Percentiles rank a stretch among this genome's conserved stretches.
These are phyloP conservation scores for Lactifluus echinatus DNA, from an alignment of 768 basidiomycete species.

Conservation along the genomic window DNA sequence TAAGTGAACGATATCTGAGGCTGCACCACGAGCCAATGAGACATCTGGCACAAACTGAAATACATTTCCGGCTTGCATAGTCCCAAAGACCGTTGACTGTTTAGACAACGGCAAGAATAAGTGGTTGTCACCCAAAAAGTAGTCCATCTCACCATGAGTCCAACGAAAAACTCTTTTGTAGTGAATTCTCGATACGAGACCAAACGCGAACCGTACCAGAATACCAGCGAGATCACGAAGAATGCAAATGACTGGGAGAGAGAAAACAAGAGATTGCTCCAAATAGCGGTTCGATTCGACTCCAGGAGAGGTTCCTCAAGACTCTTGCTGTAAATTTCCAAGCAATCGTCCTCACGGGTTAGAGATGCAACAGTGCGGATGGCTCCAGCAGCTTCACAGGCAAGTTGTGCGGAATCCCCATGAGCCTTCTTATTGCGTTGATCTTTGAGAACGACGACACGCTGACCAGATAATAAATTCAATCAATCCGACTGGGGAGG, in stretches of 20 bases:
- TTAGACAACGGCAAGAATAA: too few relatives aligned
- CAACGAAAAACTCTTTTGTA: constrained; percentile 69
- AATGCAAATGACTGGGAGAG: constrained; percentile 69
- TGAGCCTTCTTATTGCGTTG: constrained; percentile 71
- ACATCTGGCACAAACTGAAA: constrained; percentile 80
- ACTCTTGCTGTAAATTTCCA: constrained; percentile 51
- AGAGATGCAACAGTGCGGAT: constrained; percentile 86
- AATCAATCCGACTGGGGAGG: not conserved
- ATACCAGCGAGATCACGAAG: constrained; percentile 72
- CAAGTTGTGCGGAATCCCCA: constrained; percentile 72
- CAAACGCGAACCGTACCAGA: constrained; percentile 64
- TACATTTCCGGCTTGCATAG: constrained; percentile 78
- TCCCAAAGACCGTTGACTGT: constrained; percentile 61
- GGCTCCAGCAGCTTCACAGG: constrained; percentile 82
- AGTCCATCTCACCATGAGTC: constrained; percentile 56
- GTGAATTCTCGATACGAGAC: constrained; percentile 46
- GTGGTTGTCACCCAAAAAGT: too few relatives aligned
- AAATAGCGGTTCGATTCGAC: constrained; percentile 54
- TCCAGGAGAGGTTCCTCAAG: constrained; percentile 61
- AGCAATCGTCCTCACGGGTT: constrained; percentile 77
- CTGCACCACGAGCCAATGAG: constrained; percentile 71
- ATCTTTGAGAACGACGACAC: constrained; percentile 82
- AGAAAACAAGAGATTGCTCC: constrained; percentile 56
- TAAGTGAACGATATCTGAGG: constrained; percentile 59
- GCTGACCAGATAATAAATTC: constrained; percentile 29